Evolutionary conservation across 148 eudicot species (phyloP), one percentile per base, ranked within the genome.

Genomic region (Amaranthus palmeri): DNA sequence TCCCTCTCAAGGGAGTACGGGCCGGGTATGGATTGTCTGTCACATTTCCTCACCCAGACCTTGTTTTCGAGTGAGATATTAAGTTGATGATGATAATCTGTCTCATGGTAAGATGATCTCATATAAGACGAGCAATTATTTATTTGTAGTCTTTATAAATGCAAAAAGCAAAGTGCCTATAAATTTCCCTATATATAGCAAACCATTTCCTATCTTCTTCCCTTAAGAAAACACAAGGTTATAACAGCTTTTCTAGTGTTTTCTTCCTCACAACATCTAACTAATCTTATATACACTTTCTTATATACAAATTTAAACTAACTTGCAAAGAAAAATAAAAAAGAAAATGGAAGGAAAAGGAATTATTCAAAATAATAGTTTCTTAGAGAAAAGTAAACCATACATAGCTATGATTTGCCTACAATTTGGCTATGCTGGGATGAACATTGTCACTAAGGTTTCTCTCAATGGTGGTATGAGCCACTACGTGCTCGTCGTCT

Each of bases 401-500:
- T 90, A 88, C 84, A 80, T 90, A 75, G 92, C 89, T 65, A 90
- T 89, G 89, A 80, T 77, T 54, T 88, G 79, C 25, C 75, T 85
- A 55, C 95, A 87, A 82, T 91, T 90, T 74, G 88, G 88, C 4
- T 87, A 91, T 68, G 93, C 93, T 3, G 93, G 97, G 4, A 87
- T 89, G 92, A 88, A 87, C 78, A 88, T 89, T 54, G 86, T 92
- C 49, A 88, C 97, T 56, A 92, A 92, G 67, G 97, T 90, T 18
- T 87, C 96, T 18, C 92, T 89, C 43, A 88, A 89, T 67, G 78
- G 85, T 17, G 97, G 97, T 3, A 92, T 92, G 97, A 92, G 95
- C 70, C 96, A 92, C 59, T 92, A 92, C 36, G 90, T 88, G 1
- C 87, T 92, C 0, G 96, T 90, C 45, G 95, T 90, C 18, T 89